Base-by-base conservation (phyloP, 2,329 filamentous ascomycete genomes). In the Proliferodiscus dingleyae region DNA sequence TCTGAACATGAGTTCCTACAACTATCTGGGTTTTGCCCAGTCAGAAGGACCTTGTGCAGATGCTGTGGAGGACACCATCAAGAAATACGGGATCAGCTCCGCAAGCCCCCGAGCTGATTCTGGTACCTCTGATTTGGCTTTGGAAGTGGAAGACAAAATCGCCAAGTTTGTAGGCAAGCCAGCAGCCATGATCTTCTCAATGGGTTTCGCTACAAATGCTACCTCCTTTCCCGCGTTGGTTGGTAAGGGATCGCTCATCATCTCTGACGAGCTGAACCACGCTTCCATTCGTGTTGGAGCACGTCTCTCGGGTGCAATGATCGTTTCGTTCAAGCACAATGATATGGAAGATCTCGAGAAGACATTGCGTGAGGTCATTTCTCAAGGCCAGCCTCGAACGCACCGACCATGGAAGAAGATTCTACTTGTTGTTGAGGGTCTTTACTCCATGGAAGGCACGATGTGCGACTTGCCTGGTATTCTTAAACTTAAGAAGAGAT, bases 331-430 rank as follows among this genome's bases (percentile, higher is more conserved):
- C 77, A 94, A 89, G 74, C 93, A 98, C 75, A 98, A 98, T 66
- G 87, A 97, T 66, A 94, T 96, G 84, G 71, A 68, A 22, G 84
- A 94, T 58, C 75, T 98, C 15, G 93, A 98, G 70, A 79, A 79
- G 49, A 82, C 86, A 58, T 80, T 98, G 5, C 85, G 93, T 33
- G 90, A 97, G 64, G 86, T 83, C 55, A 97, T 98, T 63, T 90
- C 91, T 11, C 91, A 97, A 69, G 93, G 93, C 36, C 93, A 98
- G 65, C 93, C 93, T 43, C 86, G 93, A 55, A 98, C 91, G n/a
- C 93, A 98, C 68, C 86, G 93, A 23, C 93, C 93, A 1, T 98
- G 93, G 93, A 96, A 95, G 77, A 98, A 97, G 80, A 97, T 98
- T 50, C 68, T 98, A 41, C 87, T 98, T 36, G 90, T 91, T 29